Conservation (phyloP, 2,329 filamentous ascomycete species). For the Colletotrichum lini region DNA sequence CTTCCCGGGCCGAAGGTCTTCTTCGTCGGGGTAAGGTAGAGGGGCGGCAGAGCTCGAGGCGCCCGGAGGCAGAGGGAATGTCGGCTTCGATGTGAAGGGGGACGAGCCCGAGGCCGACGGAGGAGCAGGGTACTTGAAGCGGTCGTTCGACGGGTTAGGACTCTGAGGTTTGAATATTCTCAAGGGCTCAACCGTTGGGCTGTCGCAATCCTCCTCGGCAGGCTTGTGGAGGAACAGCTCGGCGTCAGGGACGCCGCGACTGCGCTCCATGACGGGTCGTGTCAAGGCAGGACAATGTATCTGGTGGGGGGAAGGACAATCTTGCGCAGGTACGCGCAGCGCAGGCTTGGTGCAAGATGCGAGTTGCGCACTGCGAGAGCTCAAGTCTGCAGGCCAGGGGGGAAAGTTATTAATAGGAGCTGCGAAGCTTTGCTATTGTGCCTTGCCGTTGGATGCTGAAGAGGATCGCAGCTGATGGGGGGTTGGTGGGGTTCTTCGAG, state of each 20-base stretch:
- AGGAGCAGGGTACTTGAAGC: slow-evolving; percentile 67
- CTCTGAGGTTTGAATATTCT: slow-evolving; percentile 87
- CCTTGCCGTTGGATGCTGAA: slow-evolving; percentile 34
- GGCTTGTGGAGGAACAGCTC: slow-evolving; percentile 84
- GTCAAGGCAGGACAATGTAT: slow-evolving; percentile 26
- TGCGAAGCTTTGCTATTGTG: slow-evolving; percentile 41
- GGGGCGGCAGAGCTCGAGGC: slow-evolving; percentile 78
- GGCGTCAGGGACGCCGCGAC: slow-evolving; percentile 79
- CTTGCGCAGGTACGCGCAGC: slow-evolving; percentile 45
- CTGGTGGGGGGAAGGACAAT: slow-evolving; percentile 20
- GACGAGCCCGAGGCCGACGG: slow-evolving; percentile 55
- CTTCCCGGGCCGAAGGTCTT: slow-evolving; percentile 63
- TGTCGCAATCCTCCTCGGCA: slow-evolving; percentile 70
- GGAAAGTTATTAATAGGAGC: slow-evolving; percentile 47
- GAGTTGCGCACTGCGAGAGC: slow-evolving; percentile 36
- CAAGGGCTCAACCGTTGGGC: slow-evolving; percentile 86
- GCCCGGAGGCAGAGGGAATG: slow-evolving; percentile 76
- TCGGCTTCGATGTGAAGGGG: slow-evolving; percentile 64
- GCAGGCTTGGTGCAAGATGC: slow-evolving; percentile 35
- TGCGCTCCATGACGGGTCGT: slow-evolving; percentile 63
- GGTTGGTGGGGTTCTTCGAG: slow-evolving; percentile 41
- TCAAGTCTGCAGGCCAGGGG: slow-evolving; percentile 38
- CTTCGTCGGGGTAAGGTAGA: slow-evolving; percentile 82
- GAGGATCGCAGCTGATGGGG: slow-evolving; percentile 39
- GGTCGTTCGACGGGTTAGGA: slow-evolving; percentile 65